A percentile compares a stretch with the other conserved stretches of the same genome.
These are phyloP conservation scores for Imleria badia DNA, from an alignment of 768 basidiomycete genomes.

Conservation along the genomic window DNA sequence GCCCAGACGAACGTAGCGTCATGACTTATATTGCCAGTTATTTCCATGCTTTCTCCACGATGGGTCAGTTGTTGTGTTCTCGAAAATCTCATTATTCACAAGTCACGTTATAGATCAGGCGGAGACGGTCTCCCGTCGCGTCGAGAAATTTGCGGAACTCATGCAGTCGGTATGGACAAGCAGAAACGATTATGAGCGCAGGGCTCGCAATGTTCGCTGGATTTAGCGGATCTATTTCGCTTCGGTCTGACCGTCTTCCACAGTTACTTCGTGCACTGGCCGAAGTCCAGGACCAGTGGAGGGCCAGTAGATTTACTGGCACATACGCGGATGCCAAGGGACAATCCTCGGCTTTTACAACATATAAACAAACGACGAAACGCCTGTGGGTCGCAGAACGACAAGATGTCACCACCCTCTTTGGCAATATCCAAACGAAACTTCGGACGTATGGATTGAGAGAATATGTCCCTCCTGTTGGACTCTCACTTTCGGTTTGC, in stretches of 20 bases:
- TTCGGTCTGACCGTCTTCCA: constrained; percentile 6
- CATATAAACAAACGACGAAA: constrained; percentile 85
- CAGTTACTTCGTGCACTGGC: constrained; percentile 69
- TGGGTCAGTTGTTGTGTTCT: constrained; percentile 59
- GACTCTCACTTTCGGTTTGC: constrained; percentile 59
- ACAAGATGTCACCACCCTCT: constrained; percentile 82
- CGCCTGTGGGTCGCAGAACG: constrained; percentile 87
- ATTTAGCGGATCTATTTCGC: neutral
- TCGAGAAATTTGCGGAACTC: constrained; percentile 94
- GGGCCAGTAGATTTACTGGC: constrained; percentile 59
- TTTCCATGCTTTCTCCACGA: constrained; percentile 97
- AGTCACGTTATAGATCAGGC: constrained; percentile 68
- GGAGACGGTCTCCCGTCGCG: constrained; percentile 88
- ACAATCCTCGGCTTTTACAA: constrained; percentile 67
- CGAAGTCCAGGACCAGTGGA: constrained; percentile 71
- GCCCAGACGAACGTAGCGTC: constrained; percentile 93
- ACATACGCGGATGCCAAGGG: constrained; percentile 82
- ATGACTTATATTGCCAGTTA: constrained; percentile 98
- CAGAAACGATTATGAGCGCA: constrained; percentile 89
- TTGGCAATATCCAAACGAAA: constrained; percentile 94
- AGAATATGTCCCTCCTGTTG: constrained; percentile 78
- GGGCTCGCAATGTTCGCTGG: constrained; percentile 62
- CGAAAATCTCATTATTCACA: neutral
- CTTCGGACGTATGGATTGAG: constrained; percentile 84
- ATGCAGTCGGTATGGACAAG: constrained; percentile 91